These are phyloP conservation scores for Cryptosporidium tyzzeri DNA, from an alignment of 169 alveolate species.

Conservation along the genomic window DNA sequence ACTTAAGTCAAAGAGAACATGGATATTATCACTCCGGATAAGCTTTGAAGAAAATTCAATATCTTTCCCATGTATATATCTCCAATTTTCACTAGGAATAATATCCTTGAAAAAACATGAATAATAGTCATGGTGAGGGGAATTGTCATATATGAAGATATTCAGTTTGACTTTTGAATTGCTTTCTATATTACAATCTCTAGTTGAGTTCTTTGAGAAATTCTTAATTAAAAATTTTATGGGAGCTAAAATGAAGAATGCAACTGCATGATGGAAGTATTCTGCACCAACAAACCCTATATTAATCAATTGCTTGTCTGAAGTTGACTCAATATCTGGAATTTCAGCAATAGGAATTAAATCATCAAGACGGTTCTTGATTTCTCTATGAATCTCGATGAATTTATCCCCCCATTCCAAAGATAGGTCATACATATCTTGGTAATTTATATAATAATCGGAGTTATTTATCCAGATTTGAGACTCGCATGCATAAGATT, in stretches of 20 bases:
- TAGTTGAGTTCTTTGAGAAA: neutral
- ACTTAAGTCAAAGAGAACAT: slow-evolving; percentile 85
- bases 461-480: neutral
- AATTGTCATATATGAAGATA: slow-evolving; percentile 77
- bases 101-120: slow-evolving; percentile 51
- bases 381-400: neutral
- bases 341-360: slow-evolving; percentile 15
- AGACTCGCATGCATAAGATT: neutral
- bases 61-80: slow-evolving; percentile 77
- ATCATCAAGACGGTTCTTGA: slow-evolving; percentile 8
- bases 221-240: slow-evolving; percentile 55
- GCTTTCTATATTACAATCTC: neutral
- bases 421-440: slow-evolving; percentile 24
- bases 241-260: slow-evolving; percentile 44
- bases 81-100: slow-evolving; percentile 77
- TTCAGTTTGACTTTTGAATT: slow-evolving; percentile 55
- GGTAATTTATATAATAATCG: slow-evolving; percentile 11
- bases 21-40: slow-evolving; percentile 82
- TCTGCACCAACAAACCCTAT: slow-evolving; percentile 72
- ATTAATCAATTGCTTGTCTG: slow-evolving; percentile 2
- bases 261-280: slow-evolving; percentile 71
- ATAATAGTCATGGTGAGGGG: slow-evolving; percentile 75
- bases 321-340: slow-evolving; percentile 27
- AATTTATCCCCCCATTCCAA: slow-evolving; percentile 50
- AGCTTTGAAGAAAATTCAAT: slow-evolving; percentile 77